phyloP scores from a whole-genome alignment of 768 basidiomycete genomes.

The Ephemerocybe angulata region DNA sequence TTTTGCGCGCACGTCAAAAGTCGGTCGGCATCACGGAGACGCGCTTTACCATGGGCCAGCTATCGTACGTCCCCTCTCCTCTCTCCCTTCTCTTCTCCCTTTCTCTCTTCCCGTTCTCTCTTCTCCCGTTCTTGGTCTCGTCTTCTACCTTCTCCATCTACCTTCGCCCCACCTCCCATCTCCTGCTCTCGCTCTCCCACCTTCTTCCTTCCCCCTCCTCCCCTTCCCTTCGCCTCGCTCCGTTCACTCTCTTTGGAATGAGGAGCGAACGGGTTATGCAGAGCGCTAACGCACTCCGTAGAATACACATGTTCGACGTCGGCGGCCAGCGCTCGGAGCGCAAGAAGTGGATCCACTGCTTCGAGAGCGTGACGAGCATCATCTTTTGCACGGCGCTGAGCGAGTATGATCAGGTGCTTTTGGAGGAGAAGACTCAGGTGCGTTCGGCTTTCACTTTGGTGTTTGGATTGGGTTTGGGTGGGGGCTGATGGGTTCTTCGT shows the following conservation, averaged over 20 bases:
- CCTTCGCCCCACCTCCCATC: too few relatives aligned
- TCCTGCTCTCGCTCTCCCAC: neutral
- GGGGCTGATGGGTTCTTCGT: neutral
- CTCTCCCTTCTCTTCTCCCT: neutral
- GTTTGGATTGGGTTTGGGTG: neutral
- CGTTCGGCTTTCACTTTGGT: constrained; percentile 15
- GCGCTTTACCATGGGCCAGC: constrained; percentile 64
- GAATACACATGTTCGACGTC: constrained; percentile 73
- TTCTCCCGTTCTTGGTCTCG: neutral
- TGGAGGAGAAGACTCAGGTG: constrained; percentile 66
- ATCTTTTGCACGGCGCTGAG: constrained; percentile 67
- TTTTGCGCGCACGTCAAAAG: constrained; percentile 84
- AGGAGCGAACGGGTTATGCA: neutral
- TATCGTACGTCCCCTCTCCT: constrained; percentile 42
- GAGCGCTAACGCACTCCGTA: constrained; percentile 12
- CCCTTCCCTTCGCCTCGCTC: neutral
- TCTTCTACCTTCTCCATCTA: neutral
- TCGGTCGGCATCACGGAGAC: constrained; percentile 91
- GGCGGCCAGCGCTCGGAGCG: constrained; percentile 78
- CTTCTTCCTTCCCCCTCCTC: neutral
- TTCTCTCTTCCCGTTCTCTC: neutral
- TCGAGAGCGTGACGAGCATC: constrained; percentile 58
- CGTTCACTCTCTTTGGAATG: neutral
- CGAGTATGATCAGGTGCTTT: constrained; percentile 72
- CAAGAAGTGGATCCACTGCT: constrained; percentile 78